These are phyloP conservation scores for Phytophthora rubi DNA, from an alignment of 352 stramenopile species.

Conservation along the genomic window DNA sequence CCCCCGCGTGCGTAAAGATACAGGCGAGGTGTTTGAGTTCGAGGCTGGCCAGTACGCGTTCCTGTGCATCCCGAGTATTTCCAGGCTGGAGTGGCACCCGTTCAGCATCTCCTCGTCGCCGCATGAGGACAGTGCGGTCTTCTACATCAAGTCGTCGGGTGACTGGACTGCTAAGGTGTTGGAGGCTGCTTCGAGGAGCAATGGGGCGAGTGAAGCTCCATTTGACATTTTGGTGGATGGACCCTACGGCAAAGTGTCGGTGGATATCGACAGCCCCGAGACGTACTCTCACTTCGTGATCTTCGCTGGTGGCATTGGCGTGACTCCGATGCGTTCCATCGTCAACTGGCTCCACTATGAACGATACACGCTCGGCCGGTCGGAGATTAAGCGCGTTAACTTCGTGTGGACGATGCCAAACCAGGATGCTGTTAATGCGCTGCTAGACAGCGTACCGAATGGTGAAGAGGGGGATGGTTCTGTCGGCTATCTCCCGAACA, in stretches of 20 bases:
- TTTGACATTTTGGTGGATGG: conserved; percentile 51
- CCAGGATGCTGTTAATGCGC: conserved; percentile 36
- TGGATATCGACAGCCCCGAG: conserved; percentile 43
- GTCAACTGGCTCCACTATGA: conserved; percentile 35
- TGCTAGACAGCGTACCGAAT: conserved; percentile 5
- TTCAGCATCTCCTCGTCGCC: conserved; percentile 82
- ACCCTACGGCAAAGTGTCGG: conserved; percentile 22
- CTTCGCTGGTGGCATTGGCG: conserved; percentile 48
- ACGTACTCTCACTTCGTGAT: conserved; percentile 56
- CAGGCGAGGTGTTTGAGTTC: conserved; percentile 33
- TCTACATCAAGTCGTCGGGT: conserved; percentile 57
- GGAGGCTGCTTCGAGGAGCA: background rate
- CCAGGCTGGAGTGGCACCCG: conserved; percentile 80
- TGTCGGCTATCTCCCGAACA: conserved; percentile 11
- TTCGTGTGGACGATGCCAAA: conserved; percentile 51
- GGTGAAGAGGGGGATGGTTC: background rate
- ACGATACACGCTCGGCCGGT: conserved; percentile 18
- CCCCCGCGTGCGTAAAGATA: conserved; percentile 35
- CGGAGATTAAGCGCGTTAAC: conserved; percentile 34
- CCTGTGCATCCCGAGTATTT: conserved; percentile 71
- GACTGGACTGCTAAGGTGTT: conserved; percentile 63
- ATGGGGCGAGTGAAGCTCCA: background rate
- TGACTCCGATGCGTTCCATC: conserved; percentile 51
- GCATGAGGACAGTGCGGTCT: conserved; percentile 50
- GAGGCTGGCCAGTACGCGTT: conserved; percentile 70